These are phyloP conservation scores for Tricholoma furcatifolium DNA, from an alignment of 768 basidiomycete species.

Conservation along the genomic window DNA sequence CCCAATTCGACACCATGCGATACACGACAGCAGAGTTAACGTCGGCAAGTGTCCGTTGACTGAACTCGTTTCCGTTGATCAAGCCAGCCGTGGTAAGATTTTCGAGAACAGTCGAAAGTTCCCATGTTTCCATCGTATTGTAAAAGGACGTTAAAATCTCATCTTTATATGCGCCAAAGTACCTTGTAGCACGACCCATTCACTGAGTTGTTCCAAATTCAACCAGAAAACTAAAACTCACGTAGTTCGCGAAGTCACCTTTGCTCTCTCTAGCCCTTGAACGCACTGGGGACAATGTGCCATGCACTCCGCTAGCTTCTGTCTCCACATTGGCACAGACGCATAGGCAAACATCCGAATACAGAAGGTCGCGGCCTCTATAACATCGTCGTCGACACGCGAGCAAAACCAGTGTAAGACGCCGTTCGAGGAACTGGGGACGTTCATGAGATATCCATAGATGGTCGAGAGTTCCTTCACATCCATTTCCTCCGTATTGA, in stretches of 20 bases:
- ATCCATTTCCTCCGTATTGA: constrained; percentile 45
- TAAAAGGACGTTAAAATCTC: constrained; percentile 58
- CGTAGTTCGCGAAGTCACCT: constrained; percentile 66
- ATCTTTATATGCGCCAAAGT: constrained; percentile 65
- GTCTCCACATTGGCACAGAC: constrained; percentile 66
- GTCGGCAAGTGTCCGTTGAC: constrained; percentile 32
- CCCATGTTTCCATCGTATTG: constrained; percentile 63
- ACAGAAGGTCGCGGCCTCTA: constrained; percentile 76
- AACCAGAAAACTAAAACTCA: constrained; percentile 42
- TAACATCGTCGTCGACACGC: constrained; percentile 51
- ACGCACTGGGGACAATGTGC: constrained; percentile 70
- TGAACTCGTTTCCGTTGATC: constrained; percentile 12
- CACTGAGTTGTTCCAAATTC: neutral
- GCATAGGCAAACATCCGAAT: constrained; percentile 81
- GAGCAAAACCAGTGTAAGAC: constrained; percentile 82
- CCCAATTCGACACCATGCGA: constrained; percentile 62
- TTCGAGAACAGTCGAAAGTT: constrained; percentile 50
- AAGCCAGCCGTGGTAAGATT: constrained; percentile 37
- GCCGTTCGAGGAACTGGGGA: constrained; percentile 35
- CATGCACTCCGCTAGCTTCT: constrained; percentile 52
- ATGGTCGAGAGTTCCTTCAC: constrained; percentile 49
- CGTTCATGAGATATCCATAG: constrained; percentile 53
- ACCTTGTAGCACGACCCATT: constrained; percentile 42
- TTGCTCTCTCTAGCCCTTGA: constrained; percentile 60
- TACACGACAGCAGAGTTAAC: constrained; percentile 54